A percentile compares a stretch with the other conserved stretches of the same genome.
Evolutionary conservation across 2,329 filamentous ascomycete species (phyloP).

Genomic region (Macrophomina pseudophaseolina): DNA sequence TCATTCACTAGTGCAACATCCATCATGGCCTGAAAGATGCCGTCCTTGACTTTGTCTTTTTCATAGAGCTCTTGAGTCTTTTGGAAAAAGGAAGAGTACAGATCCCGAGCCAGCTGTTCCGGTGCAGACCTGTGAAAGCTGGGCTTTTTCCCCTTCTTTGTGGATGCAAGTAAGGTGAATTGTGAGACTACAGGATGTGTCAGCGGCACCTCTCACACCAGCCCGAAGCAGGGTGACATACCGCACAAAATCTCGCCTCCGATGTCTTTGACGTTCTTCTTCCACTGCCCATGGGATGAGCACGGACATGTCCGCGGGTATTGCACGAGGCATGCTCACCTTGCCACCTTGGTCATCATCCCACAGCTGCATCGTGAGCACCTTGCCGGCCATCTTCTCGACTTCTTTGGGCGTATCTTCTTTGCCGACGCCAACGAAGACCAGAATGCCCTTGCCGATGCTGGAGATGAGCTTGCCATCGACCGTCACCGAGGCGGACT

Average conservation of each 20-base stretch:
- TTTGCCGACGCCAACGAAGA: constrained; percentile 89
- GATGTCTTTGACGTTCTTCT: constrained; percentile 85
- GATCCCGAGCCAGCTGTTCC: constrained; percentile 74
- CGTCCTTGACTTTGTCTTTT: constrained; percentile 81
- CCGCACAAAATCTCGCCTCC: constrained; percentile 92
- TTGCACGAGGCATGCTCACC: constrained; percentile 49
- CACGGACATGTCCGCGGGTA: not conserved
- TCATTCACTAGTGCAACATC: constrained; percentile 93
- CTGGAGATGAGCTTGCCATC: constrained; percentile 88
- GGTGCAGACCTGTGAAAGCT: constrained; percentile 89
- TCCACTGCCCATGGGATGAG: constrained; percentile 69
- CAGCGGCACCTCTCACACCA: constrained; percentile 26
- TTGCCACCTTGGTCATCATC: constrained; percentile 75
- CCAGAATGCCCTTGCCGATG: constrained; percentile 86
- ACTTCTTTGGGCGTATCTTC: constrained; percentile 90
- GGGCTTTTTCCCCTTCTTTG: constrained; percentile 95
- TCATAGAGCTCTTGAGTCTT: constrained; percentile 76
- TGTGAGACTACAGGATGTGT: constrained; percentile 74
- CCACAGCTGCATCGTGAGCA: constrained; percentile 91
- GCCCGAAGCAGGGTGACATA: constrained; percentile 50
- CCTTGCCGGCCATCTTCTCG: constrained; percentile 80
- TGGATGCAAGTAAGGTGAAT: constrained; percentile 89
- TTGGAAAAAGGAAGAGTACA: constrained; percentile 84
- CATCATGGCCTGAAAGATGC: constrained; percentile 99
- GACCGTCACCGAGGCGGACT: constrained; percentile 94